A percentile compares a stretch with the other conserved stretches of the same genome.
phyloP scores from a whole-genome alignment of 2,329 filamentous ascomycete genomes.

The Trichoderma polysporum region DNA sequence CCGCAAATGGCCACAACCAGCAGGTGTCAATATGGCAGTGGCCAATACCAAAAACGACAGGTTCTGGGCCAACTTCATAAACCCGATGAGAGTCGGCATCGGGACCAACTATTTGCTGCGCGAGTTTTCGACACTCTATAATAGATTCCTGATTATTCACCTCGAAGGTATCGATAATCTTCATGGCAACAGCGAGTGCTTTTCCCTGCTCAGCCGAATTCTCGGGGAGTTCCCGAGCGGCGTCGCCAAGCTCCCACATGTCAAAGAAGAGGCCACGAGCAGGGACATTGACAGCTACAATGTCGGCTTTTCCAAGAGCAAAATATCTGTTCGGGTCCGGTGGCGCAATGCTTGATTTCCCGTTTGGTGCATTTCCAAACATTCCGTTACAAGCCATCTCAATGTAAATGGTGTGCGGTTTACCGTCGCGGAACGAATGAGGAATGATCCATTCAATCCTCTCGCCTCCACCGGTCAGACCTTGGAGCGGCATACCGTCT shows the following conservation, averaged over 20 bases:
- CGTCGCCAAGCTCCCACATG: conserved; percentile 94
- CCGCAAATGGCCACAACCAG: conserved; percentile 98
- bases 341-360: conserved; percentile 78
- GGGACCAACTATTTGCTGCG: conserved; percentile 76
- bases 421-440: conserved; percentile 74
- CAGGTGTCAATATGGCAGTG: conserved; percentile 98
- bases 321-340: conserved; percentile 84
- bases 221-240: conserved; percentile 83
- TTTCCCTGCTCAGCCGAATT: conserved; percentile 88
- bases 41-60: conserved; percentile 84
- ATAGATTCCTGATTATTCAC: conserved; percentile 77
- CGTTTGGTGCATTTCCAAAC: conserved; percentile 88
- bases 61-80: conserved; percentile 71
- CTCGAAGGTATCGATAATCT: conserved; percentile 88
- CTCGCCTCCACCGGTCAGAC: conserved; percentile 85
- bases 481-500: conserved; percentile 86
- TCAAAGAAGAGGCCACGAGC: conserved; percentile 84
- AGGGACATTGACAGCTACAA: conserved; percentile 84
- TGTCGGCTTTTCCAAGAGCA: conserved; percentile 72
- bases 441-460: conserved; percentile 90
- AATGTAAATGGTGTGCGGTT: conserved; percentile 87
- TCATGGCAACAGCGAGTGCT: conserved; percentile 78
- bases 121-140: conserved; percentile 76
- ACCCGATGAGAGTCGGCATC: conserved; percentile 80
- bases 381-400: conserved; percentile 99